phyloP scores from a whole-genome alignment of 2,329 filamentous ascomycete genomes.

The Cercospora citrullina region DNA sequence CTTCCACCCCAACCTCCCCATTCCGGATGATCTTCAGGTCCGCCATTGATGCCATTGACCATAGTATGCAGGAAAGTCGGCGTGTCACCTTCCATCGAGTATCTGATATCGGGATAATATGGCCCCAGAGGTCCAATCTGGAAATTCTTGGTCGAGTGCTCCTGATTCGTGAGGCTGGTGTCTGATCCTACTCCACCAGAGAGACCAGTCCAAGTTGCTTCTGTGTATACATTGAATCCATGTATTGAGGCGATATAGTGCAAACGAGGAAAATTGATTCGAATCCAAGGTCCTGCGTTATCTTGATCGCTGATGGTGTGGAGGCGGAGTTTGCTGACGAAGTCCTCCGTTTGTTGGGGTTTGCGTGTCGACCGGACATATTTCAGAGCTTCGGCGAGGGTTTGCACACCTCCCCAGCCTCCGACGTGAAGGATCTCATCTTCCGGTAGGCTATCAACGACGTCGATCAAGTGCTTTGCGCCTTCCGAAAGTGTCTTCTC shows the following conservation, averaged over 20 bases:
- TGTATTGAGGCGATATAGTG: slow-evolving; percentile 60
- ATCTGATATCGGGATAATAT: slow-evolving; percentile 48
- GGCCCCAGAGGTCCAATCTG: slow-evolving; percentile 52
- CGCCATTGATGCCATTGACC: slow-evolving; percentile 49
- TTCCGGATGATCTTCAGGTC: slow-evolving; percentile 45
- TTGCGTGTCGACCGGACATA: slow-evolving; percentile 38
- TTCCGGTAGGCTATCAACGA: background rate
- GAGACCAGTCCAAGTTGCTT: slow-evolving; percentile 60
- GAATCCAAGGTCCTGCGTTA: slow-evolving; percentile 59
- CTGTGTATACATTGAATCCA: slow-evolving; percentile 57
- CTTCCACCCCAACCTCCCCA: slow-evolving; percentile 55
- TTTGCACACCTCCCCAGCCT: slow-evolving; percentile 55
- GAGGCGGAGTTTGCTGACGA: slow-evolving; percentile 50
- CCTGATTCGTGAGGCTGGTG: slow-evolving; percentile 37
- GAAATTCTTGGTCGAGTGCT: slow-evolving; percentile 54
- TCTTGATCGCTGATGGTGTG: slow-evolving; percentile 63
- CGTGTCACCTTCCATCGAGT: slow-evolving; percentile 56
- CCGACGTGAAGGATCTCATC: slow-evolving; percentile 45
- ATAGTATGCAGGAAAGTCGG: slow-evolving; percentile 54
- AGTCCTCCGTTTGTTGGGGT: slow-evolving; percentile 36
- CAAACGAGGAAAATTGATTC: slow-evolving; percentile 54
- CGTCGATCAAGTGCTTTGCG: slow-evolving; percentile 12
- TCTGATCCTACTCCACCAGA: slow-evolving; percentile 39
- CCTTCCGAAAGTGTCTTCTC: slow-evolving; percentile 4
- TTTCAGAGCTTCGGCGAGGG: slow-evolving; percentile 52